Evolutionary conservation across 768 basidiomycete genomes (phyloP).

Genomic region (Polyporus arcularius): DNA sequence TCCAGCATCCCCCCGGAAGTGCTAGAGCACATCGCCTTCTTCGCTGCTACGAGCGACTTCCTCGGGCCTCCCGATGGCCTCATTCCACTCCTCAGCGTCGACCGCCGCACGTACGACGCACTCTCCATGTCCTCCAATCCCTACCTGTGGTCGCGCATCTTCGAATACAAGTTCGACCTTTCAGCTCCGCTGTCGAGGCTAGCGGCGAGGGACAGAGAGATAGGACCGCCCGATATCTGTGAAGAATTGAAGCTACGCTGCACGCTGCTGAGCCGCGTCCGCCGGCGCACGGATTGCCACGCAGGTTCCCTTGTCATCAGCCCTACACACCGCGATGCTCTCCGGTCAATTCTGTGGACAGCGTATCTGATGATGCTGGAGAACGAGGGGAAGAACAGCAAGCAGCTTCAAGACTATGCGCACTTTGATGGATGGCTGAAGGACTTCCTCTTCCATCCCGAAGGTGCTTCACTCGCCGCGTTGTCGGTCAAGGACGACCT

Average conservation of each 20-base stretch:
- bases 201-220: constrained; percentile 14
- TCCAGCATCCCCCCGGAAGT: constrained; percentile 68
- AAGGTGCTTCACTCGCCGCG: constrained; percentile 55
- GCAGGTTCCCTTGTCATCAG: constrained; percentile 21
- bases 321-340: constrained; percentile 14
- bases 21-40: constrained; percentile 76
- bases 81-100: constrained; percentile 54
- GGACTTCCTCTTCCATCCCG: constrained; percentile 64
- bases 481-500: constrained; percentile 40
- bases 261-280: constrained; percentile 56
- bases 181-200: constrained; percentile 51
- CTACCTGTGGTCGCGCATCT: constrained; percentile 75
- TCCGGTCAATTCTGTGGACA: constrained; percentile 60
- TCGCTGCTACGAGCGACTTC: constrained; percentile 50
- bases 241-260: constrained; percentile 69
- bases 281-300: constrained; percentile 34
- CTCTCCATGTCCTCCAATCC: constrained; percentile 58
- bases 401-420: constrained; percentile 71
- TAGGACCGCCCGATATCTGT: constrained; percentile 9
- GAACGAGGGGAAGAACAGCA: constrained; percentile 72
- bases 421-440: constrained; percentile 62
- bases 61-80: constrained; percentile 66
- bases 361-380: constrained; percentile 81
- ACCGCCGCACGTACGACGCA: constrained; percentile 46
- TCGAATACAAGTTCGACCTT: constrained; percentile 66